Evolutionary conservation across 2,329 filamentous ascomycete genomes (phyloP), one percentile per base, ranked within the genome.

Genomic region (Penicillium paneum): DNA sequence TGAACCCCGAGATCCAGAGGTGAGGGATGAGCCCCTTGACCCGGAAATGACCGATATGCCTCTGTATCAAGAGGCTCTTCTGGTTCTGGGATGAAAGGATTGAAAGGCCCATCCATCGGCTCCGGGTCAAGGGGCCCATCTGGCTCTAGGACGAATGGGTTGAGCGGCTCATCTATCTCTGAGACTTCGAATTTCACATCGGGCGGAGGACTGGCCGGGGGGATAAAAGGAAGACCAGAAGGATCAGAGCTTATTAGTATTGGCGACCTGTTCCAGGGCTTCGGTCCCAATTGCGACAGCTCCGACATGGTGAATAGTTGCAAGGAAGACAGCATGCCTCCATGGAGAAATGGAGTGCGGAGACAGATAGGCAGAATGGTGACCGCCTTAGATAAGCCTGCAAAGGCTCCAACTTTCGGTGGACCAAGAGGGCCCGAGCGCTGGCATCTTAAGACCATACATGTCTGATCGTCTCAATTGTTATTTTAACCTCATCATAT

Each of bases 321-420:
- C 6, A 24, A 24, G 21, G 40, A 24, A 31, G 15, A 17, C 26
- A 13, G 24, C 8, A 21, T n/a, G 13, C 21, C n/a, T n/a, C n/a
- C n/a, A 10, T 24, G 21, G 21, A 46, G 12, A n/a, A 8, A 39
- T 15, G 2, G 1, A n/a, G 31, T 41, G 6, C 8, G 7, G 26
- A 49, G 32, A 21, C 12, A 49, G 12, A 31, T 29, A 13, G 39
- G 39, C 51, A 54, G 26, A 54, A 54, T 8, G 5, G 12, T 39
- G 39, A 50, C 52, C 46, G 52, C 46, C 15, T 50, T 29, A 1
- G 38, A 40, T 32, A 29, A 42, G 47, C 28, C n/a, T n/a, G n/a
- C n/a, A 24, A 5, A 24, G 21, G 1, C 21, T 24, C 21, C 21
- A 24, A 10, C 10, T 29, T 12, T 19, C 32, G 8, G 38, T 42